phyloP scores from a whole-genome alignment of 495 filamentous ascomycete genomes.

The Hypoxylon cercidicola region DNA sequence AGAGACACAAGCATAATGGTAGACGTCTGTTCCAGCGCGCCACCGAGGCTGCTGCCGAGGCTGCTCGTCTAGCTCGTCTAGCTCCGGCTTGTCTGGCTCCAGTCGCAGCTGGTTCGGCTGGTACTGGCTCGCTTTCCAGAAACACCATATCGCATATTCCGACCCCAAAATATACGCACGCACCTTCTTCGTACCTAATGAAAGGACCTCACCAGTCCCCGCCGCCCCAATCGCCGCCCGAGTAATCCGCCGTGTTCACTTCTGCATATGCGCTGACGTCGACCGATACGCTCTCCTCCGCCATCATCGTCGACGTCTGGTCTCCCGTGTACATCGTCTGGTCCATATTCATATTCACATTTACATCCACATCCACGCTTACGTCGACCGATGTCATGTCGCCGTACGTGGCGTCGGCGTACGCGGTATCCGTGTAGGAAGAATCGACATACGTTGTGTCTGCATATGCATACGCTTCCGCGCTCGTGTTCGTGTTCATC shows the following conservation, averaged over 20 bases:
- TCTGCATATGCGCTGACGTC: conserved; percentile 26
- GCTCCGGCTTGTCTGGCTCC: too few species aligned
- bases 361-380: conserved; percentile 22
- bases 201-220: conserved; percentile 18
- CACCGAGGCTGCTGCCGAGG: too few species aligned
- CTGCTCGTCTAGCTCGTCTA: too few species aligned
- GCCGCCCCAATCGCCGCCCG: conserved; percentile 39
- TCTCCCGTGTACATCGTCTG: conserved; percentile 28
- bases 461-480: conserved; percentile 9
- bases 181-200: neutral
- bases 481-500: conserved; percentile 4
- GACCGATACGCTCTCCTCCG: conserved; percentile 37
- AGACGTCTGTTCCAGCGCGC: too few species aligned
- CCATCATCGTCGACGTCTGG: conserved; percentile 13
- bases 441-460: conserved; percentile 19
- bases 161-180: neutral
- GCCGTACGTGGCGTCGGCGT: conserved; percentile 3
- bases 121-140: too few species aligned
- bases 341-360: conserved; percentile 18
- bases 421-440: conserved; percentile 14
- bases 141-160: neutral
- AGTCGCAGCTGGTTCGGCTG: too few species aligned
- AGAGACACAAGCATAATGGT: too few species aligned
- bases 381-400: conserved; percentile 19
- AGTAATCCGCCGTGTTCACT: conserved; percentile 31